Evolutionary conservation across 2,329 filamentous ascomycete species (phyloP), one percentile per base, ranked within the genome.

Genomic region (Waltergamsia citrina): DNA sequence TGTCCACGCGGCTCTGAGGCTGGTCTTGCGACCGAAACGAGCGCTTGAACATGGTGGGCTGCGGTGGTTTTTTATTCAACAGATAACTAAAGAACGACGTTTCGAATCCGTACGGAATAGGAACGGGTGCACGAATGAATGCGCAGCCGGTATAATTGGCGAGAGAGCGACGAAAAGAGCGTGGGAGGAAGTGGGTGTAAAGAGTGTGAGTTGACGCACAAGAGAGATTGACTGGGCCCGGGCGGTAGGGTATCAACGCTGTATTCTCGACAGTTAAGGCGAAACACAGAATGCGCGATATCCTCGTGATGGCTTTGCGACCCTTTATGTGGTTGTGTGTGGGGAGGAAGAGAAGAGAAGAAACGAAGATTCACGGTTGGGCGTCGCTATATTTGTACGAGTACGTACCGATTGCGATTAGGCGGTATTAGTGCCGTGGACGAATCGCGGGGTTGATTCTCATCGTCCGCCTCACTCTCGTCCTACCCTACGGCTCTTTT

Each of bases 11-110:
- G 62, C 48, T 50, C 43, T 44, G 41, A 37, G 50, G 53, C 46
- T 57, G 59, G 50, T 90, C 81, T 60, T 80, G 81, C 48, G 81
- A 80, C 59, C 79, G 72, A 66, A 92, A 88, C 54, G 87, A 88
- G 59, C 85, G 85, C 68, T 87, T 93, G 72, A 94, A 94, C 85
- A 94, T 94, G 61, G 57, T n/a, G n/a, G n/a, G n/a, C 54, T 56
- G 58, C 57, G 59, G 58, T 41, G 41, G 38, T 32, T 25, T 27
- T 24, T 7, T 21, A 24, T 19, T 24, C 22, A 15, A 28, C 11
- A 22, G 11, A 27, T 10, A 23, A 29, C 27, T 10, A 35, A 30
- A 17, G 27, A 30, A 31, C 7, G 25, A 30, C 30, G n/a, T n/a
- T n/a, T n/a, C 15, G 27, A 35, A 16, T 34, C 21, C 12, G 32